Evolutionary conservation across 805 yeast genomes (phyloP), one percentile per base, ranked within the genome.

Genomic region (Ogataea nonfermentans): DNA sequence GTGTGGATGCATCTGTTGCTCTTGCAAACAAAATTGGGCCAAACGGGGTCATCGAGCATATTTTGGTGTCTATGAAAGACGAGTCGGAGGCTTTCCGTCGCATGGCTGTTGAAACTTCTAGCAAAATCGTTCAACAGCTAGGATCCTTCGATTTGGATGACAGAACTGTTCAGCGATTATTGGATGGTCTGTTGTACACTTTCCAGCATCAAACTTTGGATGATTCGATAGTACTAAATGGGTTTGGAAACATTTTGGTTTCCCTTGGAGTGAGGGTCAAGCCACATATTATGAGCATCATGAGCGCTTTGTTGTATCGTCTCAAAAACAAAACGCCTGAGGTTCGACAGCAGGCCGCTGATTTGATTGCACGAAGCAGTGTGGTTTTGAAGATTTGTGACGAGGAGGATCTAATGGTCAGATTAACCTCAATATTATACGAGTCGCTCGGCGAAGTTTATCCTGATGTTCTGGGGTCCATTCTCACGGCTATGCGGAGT

Each of bases 361-460:
- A 85, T 49, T 61, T 91, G 37, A 74, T 90, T 16, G 65, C 80
- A 1, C 68, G 74, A 15, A 64, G 88, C 15, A 82, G 90, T 0
- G 80, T 84, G 0, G 81, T 78, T 2, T 68, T 91, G 32, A 75
- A 76, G 48, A 56, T 66, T 9, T 84, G 95, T 57, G 75, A 71
- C 7, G 84, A 85, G 53, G 74, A 72, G 24, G 79, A 73, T 9
- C 62, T 85, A 37, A 56, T 91, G 46, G 71, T 72, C 40, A 84
- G 84, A 51, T 65, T 91, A 38, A 80, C 89, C 4, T 73, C 84
- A 15, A 81, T 90, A 11, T 66, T 93, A 24, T 88, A 84, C 59
- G 99, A 93, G 59, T 84, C 93, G 10, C 69, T 93, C 8, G 99
- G 99, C 13, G 99, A 93, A 57, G 91, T 84, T 5, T 88, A 80